phyloP scores from a whole-genome alignment of 106 monocot species.

The Ottelia alismoides region DNA sequence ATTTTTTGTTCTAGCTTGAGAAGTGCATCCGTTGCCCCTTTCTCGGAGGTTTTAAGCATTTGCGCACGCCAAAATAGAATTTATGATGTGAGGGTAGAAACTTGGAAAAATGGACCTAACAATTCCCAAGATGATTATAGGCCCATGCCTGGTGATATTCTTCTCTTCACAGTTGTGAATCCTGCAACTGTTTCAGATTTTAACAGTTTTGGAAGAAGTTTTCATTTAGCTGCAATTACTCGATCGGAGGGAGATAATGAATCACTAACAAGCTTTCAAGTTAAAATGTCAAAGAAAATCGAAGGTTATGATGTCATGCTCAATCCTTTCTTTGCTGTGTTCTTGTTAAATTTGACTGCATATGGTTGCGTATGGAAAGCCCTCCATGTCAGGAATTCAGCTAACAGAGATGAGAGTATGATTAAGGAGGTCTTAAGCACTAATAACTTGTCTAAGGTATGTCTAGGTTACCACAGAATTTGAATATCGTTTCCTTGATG shows the following conservation, averaged over 20 bases:
- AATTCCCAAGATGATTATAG: neutral
- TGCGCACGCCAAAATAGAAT: neutral
- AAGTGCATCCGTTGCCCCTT: neutral
- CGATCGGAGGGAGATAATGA: neutral
- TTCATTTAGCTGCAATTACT: slow-evolving; percentile 4
- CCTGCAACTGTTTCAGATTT: slow-evolving; percentile 9
- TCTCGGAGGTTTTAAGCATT: neutral
- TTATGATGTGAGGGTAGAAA: slow-evolving; percentile 1
- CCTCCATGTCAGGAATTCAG: neutral
- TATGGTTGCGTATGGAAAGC: slow-evolving; percentile 14
- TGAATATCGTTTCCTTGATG: too few relatives aligned
- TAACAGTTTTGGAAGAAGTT: slow-evolving; percentile 1
- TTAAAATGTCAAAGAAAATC: slow-evolving; percentile 1
- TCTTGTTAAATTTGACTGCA: slow-evolving; percentile 6
- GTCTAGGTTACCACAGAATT: too few relatives aligned
- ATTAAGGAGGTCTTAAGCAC: slow-evolving; percentile 8
- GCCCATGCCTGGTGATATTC: slow-evolving; percentile 9
- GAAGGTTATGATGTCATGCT: slow-evolving; percentile 4
- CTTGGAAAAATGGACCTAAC: neutral
- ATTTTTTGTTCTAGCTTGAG: slow-evolving; percentile 7
- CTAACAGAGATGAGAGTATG: neutral
- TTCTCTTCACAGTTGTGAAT: slow-evolving; percentile 3
- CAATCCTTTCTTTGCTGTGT: slow-evolving; percentile 1
- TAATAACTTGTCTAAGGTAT: too few relatives aligned
- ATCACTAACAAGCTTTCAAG: neutral